Conservation (phyloP, 495 filamentous ascomycete genomes). For the Neurospora hispaniola region DNA sequence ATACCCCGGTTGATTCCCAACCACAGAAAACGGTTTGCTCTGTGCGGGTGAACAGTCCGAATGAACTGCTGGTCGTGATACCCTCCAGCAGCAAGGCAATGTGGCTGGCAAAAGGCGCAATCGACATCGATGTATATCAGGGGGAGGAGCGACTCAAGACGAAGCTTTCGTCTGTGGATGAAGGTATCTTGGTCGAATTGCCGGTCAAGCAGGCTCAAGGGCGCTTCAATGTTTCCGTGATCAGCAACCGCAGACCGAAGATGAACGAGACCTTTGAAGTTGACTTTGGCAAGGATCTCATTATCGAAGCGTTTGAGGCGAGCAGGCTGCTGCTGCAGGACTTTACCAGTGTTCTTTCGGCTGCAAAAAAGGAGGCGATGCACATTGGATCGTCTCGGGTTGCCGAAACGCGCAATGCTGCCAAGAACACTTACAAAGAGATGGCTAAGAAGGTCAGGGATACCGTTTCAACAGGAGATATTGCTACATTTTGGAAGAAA, state of each 20-base stretch:
- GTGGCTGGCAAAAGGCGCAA: constrained; percentile 32
- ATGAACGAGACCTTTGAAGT: constrained; percentile 36
- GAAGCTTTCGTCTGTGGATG: constrained; percentile 31
- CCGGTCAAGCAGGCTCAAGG: constrained; percentile 29
- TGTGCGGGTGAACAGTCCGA: constrained; percentile 23
- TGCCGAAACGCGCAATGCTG: constrained; percentile 23
- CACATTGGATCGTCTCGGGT: constrained; percentile 11
- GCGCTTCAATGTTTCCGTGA: constrained; percentile 31
- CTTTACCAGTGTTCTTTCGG: constrained; percentile 23
- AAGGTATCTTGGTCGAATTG: constrained; percentile 36
- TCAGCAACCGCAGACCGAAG: constrained; percentile 32
- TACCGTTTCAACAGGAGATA: constrained; percentile 10
- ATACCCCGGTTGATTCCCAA: constrained; percentile 8
- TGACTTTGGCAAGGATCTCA: constrained; percentile 28
- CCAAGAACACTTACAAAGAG: constrained; percentile 20
- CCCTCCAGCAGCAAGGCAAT: constrained; percentile 25
- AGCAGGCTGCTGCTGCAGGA: constrained; percentile 28
- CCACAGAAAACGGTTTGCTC: constrained; percentile 26
- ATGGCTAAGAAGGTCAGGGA: constrained; percentile 13
- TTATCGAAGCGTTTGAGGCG: constrained; percentile 26
- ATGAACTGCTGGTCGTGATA: constrained; percentile 31
- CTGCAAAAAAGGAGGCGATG: constrained; percentile 23
- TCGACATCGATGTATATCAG: constrained; percentile 34
- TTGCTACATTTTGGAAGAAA: constrained; percentile 12
- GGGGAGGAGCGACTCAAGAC: constrained; percentile 27